Evolutionary conservation across 345 rosid genomes (phyloP).

Genomic region (Jatropha curcas): DNA sequence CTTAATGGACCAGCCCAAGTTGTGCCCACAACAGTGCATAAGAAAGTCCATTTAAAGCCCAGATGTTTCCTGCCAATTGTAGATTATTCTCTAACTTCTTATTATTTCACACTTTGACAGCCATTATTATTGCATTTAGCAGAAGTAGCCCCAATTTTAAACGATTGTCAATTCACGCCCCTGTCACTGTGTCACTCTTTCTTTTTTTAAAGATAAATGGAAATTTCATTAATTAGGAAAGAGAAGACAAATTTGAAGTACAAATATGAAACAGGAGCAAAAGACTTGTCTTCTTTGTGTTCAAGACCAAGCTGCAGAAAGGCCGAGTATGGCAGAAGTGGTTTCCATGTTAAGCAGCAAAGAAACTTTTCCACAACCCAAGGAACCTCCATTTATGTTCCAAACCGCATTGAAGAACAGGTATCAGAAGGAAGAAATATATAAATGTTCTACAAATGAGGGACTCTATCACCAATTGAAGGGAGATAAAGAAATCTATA

Average conservation of each 20-base stretch:
- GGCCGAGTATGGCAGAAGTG: background rate
- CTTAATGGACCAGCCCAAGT: too few relatives aligned
- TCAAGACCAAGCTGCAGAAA: slow-evolving; percentile 1
- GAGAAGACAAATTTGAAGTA: too few relatives aligned
- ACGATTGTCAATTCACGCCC: too few relatives aligned
- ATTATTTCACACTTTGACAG: too few relatives aligned
- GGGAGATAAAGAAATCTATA: background rate
- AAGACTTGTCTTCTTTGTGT: background rate
- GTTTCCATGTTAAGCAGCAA: background rate
- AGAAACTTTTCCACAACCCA: background rate
- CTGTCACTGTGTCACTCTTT: too few relatives aligned
- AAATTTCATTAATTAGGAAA: too few relatives aligned
- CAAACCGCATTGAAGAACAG: background rate
- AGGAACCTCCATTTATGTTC: background rate
- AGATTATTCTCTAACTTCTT: too few relatives aligned
- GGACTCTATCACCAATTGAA: background rate
- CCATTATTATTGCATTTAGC: too few relatives aligned
- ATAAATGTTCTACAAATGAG: background rate
- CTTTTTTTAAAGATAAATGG: too few relatives aligned
- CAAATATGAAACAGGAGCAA: too few relatives aligned
- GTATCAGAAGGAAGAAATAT: background rate
- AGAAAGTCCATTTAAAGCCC: background rate
- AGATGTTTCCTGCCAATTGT: background rate
- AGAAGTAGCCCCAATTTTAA: too few relatives aligned
- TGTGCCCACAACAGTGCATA: too few relatives aligned